These are phyloP conservation scores for Heracleum sosnowskyi DNA, from an alignment of 129 eudicot genomes.

Conservation along the genomic window DNA sequence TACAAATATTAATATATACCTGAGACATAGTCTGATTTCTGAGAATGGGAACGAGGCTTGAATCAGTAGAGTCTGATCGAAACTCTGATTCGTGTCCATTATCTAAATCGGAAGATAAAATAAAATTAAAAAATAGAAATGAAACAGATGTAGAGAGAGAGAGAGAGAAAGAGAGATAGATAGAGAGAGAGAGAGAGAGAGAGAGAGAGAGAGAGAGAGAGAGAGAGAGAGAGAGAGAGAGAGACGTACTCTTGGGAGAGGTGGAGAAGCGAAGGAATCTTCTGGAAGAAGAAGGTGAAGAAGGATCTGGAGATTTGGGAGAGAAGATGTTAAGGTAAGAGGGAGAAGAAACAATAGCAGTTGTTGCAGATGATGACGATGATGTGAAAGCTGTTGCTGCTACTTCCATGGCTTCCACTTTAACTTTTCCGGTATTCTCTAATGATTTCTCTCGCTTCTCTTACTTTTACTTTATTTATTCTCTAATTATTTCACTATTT, in stretches of 20 bases:
- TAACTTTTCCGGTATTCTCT: no score
- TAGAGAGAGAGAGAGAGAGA: background rate
- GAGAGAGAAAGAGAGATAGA: background rate
- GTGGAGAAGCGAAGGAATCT: constrained; percentile 42
- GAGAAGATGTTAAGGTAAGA: constrained; percentile 36
- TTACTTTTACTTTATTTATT: no score
- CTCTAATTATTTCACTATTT: background rate
- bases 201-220: background rate
- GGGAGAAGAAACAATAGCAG: constrained; percentile 23
- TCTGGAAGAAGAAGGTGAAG: constrained; percentile 18
- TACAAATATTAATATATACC: constrained; percentile 16
- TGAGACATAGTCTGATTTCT: constrained; percentile 44
- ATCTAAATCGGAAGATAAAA: constrained; percentile 19
- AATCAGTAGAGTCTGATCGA: constrained; percentile 32
- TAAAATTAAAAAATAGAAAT: background rate
- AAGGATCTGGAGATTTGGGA: constrained; percentile 24
- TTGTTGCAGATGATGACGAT: constrained; percentile 36
- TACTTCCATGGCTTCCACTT: constrained; percentile 52
- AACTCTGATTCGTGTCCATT: constrained; percentile 44
- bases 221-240: constrained; percentile 1
- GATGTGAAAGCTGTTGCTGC: constrained; percentile 12
- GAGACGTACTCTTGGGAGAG: constrained; percentile 43
- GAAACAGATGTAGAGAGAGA: background rate
- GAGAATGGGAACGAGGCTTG: constrained; percentile 51
- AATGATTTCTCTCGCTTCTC: no score